Evolutionary conservation across 2,329 filamentous ascomycete species (phyloP).

Genomic region (Fusarium clavum): DNA sequence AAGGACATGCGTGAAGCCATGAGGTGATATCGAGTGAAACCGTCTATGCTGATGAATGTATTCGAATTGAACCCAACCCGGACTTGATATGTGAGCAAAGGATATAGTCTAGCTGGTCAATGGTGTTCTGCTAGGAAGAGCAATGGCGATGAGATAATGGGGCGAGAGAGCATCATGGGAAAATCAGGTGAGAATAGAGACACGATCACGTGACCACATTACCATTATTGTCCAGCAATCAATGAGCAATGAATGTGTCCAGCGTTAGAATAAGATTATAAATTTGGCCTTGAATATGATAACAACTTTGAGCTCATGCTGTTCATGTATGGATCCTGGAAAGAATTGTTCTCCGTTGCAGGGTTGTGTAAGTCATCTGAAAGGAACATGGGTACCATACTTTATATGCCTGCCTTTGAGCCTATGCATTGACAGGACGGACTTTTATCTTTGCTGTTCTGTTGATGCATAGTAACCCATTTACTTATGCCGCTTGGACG

Average conservation of each 20-base stretch:
- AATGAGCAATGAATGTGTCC: not conserved
- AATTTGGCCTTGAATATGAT: not conserved
- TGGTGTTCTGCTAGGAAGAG: not conserved
- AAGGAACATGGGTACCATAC: not conserved
- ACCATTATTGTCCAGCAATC: not conserved
- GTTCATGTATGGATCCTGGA: not conserved
- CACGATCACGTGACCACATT: constrained; percentile 21
- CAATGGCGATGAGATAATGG: not conserved
- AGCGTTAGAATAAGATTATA: not conserved
- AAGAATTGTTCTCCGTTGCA: not conserved
- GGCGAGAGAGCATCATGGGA: constrained; percentile 17
- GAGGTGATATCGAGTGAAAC: not conserved
- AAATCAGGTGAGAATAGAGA: constrained; percentile 14
- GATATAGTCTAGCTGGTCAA: not conserved
- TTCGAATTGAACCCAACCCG: not conserved
- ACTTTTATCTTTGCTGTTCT: not conserved
- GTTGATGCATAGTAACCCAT: not conserved
- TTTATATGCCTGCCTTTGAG: not conserved
- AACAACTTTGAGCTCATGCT: not conserved
- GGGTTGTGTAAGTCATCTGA: not conserved
- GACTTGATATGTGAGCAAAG: not conserved
- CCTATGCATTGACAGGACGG: not conserved
- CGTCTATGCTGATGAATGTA: not conserved
- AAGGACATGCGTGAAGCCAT: constrained; percentile 52
- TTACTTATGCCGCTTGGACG: not conserved